These are phyloP conservation scores for Ilyonectria sp. DNA, from an alignment of 2,329 filamentous ascomycete genomes.

Conservation along the genomic window DNA sequence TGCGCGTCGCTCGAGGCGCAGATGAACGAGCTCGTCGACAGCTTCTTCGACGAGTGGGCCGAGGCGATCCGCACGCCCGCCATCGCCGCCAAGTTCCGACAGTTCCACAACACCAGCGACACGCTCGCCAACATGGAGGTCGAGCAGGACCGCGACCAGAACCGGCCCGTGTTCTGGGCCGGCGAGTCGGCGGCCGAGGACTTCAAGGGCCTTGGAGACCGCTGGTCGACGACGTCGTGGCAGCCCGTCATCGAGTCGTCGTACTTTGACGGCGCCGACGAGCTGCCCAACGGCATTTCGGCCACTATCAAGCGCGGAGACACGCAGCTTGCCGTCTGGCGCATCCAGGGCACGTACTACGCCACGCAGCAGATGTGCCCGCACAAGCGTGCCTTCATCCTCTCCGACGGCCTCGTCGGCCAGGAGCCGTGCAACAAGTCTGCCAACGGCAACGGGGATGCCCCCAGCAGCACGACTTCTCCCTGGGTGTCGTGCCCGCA, in stretches of 20 bases:
- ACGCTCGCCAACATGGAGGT: constrained; percentile 78
- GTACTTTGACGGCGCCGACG: constrained; percentile 76
- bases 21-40: constrained; percentile 87
- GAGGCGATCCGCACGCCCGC: constrained; percentile 81
- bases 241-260: constrained; percentile 81
- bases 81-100: constrained; percentile 78
- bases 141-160: constrained; percentile 80
- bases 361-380: constrained; percentile 96
- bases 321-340: constrained; percentile 90
- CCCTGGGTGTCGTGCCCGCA: constrained; percentile 91
- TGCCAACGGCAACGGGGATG: constrained; percentile 48
- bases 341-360: constrained; percentile 84
- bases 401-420: constrained; percentile 88
- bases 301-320: constrained; percentile 88
- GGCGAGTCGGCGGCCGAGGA: constrained; percentile 77
- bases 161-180: constrained; percentile 84
- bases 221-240: constrained; percentile 78
- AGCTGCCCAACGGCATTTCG: constrained; percentile 79
- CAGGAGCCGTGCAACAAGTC: constrained; percentile 63
- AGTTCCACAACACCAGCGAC: constrained; percentile 89
- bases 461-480: constrained; percentile 42
- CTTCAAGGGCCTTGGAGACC: constrained; percentile 76
- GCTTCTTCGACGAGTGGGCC: constrained; percentile 94
- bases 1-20: constrained; percentile 87
- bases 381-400: constrained; percentile 91